phyloP scores from a whole-genome alignment of 106 monocot genomes.

The Triglochin maritima region DNA sequence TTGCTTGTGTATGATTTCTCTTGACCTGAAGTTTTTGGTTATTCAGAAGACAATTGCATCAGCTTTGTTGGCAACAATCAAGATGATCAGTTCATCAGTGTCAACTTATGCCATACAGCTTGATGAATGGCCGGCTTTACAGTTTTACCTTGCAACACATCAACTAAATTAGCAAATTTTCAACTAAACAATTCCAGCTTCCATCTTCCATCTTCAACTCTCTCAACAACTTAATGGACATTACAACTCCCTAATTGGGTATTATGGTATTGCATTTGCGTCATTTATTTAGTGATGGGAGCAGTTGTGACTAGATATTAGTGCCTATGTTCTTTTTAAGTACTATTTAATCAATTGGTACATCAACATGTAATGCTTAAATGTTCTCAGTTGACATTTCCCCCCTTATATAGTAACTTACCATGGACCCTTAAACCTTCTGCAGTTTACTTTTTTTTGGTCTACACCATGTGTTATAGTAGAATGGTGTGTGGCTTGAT shows the following conservation, averaged over 20 bases:
- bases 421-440: too few species aligned
- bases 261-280: constrained; percentile 48
- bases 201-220: constrained; percentile 61
- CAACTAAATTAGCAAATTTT: constrained; percentile 75
- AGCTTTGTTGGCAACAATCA: constrained; percentile 80
- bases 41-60: constrained; percentile 74
- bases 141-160: constrained; percentile 62
- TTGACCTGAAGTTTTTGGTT: constrained; percentile 57
- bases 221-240: constrained; percentile 76
- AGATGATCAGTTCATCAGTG: constrained; percentile 74
- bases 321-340: constrained; percentile 8
- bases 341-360: background rate
- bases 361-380: too few species aligned
- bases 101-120: constrained; percentile 68
- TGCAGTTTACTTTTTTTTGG: too few species aligned
- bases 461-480: too few species aligned
- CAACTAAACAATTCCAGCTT: constrained; percentile 84
- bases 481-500: too few species aligned
- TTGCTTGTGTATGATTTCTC: constrained; percentile 32
- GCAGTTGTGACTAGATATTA: constrained; percentile 19
- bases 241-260: constrained; percentile 46
- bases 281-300: constrained; percentile 28
- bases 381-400: too few species aligned
- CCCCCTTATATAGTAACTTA: too few species aligned
- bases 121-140: constrained; percentile 68